Evolutionary conservation across 2,329 filamentous ascomycete genomes (phyloP).

Genomic region (Cladosporium cucumerinum): DNA sequence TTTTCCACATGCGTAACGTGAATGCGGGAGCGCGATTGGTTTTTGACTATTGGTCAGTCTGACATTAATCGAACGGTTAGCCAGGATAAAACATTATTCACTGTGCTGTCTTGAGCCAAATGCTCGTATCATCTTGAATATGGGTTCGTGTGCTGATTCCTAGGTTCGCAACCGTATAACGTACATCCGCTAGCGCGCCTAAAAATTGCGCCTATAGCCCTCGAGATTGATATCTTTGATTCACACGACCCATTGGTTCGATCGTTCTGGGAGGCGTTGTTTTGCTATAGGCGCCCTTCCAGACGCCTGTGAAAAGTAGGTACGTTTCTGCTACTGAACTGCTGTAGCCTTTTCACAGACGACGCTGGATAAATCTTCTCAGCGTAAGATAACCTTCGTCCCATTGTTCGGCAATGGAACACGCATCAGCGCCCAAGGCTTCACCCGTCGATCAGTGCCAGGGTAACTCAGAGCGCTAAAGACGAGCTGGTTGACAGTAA

Average conservation of each 20-base stretch:
- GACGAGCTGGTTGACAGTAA: conserved; percentile 51
- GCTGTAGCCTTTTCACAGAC: too few relatives aligned
- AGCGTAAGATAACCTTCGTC: conserved; percentile 32
- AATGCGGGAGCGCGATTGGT: background rate
- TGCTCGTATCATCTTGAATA: too few relatives aligned
- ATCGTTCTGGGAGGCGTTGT: too few relatives aligned
- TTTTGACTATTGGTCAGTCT: background rate
- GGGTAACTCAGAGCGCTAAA: conserved; percentile 38
- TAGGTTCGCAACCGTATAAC: too few relatives aligned
- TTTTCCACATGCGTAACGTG: background rate
- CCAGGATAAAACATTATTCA: too few relatives aligned
- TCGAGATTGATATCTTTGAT: too few relatives aligned
- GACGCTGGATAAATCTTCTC: background rate
- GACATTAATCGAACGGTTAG: background rate
- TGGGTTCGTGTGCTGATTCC: too few relatives aligned
- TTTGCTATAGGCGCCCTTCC: background rate
- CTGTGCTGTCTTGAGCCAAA: too few relatives aligned
- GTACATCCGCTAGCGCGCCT: too few relatives aligned
- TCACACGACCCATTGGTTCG: too few relatives aligned
- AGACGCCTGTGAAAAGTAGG: background rate
- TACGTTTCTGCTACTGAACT: too few relatives aligned
- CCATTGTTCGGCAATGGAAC: conserved; percentile 42
- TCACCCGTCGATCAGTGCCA: conserved; percentile 42
- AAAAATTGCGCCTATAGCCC: too few relatives aligned
- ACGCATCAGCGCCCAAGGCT: conserved; percentile 44